Conservation (phyloP, 2,329 filamentous ascomycete species). For the Dactylellina drechsleri region DNA sequence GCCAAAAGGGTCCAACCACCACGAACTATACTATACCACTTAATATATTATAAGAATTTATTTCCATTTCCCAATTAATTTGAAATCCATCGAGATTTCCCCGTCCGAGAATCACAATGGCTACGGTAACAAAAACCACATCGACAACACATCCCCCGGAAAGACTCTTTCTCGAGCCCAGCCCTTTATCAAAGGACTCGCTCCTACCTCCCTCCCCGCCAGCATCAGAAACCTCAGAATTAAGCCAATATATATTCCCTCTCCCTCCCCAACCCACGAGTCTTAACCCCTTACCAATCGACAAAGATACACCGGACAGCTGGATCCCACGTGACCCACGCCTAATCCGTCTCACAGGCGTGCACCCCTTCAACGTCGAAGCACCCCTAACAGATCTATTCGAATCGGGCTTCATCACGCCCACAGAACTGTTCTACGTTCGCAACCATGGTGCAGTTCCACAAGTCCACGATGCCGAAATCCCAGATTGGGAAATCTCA, state of each 20-base stretch:
- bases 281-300: conserved; percentile 74
- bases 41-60: no score
- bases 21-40: neutral
- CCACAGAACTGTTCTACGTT: conserved; percentile 88
- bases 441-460: conserved; percentile 89
- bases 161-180: conserved; percentile 14
- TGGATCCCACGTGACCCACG: conserved; percentile 83
- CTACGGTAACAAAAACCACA: conserved; percentile 46
- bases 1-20: neutral
- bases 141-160: conserved; percentile 42
- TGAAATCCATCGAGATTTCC: neutral
- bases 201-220: conserved; percentile 21
- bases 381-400: conserved; percentile 81
- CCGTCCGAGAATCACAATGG: conserved; percentile 22
- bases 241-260: conserved; percentile 65
- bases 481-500: conserved; percentile 81
- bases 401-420: conserved; percentile 79
- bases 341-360: conserved; percentile 84
- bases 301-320: conserved; percentile 82
- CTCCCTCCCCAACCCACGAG: conserved; percentile 73
- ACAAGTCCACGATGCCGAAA: conserved; percentile 75
- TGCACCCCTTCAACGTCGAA: conserved; percentile 92
- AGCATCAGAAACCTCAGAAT: conserved; percentile 41
- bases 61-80: no score
- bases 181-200: conserved; percentile 3